These are phyloP conservation scores for Pharnaceum exiguum DNA, from an alignment of 148 eudicot species.

Conservation along the genomic window DNA sequence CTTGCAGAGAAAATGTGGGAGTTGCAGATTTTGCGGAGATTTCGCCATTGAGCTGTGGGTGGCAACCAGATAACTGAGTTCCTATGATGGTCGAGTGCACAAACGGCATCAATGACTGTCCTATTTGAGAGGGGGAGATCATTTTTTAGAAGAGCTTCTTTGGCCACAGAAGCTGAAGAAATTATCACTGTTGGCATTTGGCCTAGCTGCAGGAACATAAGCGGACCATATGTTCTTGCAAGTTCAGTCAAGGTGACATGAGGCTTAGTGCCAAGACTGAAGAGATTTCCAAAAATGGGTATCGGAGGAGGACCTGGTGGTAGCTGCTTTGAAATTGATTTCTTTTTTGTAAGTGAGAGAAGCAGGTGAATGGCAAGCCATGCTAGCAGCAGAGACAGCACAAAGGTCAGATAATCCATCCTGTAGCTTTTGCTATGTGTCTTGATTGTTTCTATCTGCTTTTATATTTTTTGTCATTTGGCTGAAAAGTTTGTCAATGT, in stretches of 20 bases:
- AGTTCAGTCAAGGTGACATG: constrained; percentile 35
- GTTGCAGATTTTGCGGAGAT: constrained; percentile 30
- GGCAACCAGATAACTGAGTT: constrained; percentile 28
- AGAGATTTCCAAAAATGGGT: constrained; percentile 41
- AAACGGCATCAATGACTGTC: constrained; percentile 16
- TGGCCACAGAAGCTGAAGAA: constrained; percentile 30
- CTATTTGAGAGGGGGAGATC: constrained; percentile 28
- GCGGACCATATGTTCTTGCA: constrained; percentile 31
- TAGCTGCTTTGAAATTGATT: constrained; percentile 4
- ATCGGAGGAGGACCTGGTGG: constrained; percentile 43
- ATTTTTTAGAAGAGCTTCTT: constrained; percentile 35
- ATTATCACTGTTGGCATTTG: constrained; percentile 28
- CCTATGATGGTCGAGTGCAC: constrained; percentile 16
- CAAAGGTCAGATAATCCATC: constrained; percentile 20
- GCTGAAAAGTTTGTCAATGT: no score
- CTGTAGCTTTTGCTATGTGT: neutral
- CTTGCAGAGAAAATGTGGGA: constrained; percentile 22
- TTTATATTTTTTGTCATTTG: neutral
- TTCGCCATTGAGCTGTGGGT: constrained; percentile 26
- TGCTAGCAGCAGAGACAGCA: constrained; percentile 12
- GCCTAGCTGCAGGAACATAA: constrained; percentile 42
- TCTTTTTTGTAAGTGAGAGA: constrained; percentile 4
- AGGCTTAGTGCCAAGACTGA: constrained; percentile 32
- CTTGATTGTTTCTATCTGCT: neutral
- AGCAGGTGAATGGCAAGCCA: constrained; percentile 13